Conservation (phyloP, 2,329 filamentous ascomycete species). For the Trichoderma atrobrunneum region DNA sequence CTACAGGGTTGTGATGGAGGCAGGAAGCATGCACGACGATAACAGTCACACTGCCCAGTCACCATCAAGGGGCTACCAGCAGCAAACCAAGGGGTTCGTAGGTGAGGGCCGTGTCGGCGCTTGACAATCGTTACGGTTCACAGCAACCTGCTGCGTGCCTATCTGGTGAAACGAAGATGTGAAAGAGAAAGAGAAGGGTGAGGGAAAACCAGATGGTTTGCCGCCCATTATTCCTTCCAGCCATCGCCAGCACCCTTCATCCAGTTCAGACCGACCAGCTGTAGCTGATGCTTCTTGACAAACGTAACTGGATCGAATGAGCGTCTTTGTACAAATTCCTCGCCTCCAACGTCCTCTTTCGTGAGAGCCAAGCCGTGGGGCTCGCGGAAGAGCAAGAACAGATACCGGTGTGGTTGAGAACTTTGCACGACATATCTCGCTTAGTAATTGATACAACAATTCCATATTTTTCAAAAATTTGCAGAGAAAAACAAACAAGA, state of each 20-base stretch:
- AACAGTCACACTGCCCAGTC: conserved; percentile 15
- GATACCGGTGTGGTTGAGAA: conserved; percentile 48
- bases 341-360: conserved; percentile 45
- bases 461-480: not conserved
- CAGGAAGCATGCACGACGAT: conserved; percentile 16
- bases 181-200: not conserved
- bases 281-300: conserved; percentile 37
- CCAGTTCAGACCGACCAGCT: conserved; percentile 44
- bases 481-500: not conserved
- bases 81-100: conserved; percentile 13
- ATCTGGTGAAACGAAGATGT: not conserved
- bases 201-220: not conserved
- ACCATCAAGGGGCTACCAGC: conserved; percentile 2
- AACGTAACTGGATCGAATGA: conserved; percentile 42
- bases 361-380: conserved; percentile 34
- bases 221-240: conserved; percentile 33
- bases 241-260: conserved; percentile 46
- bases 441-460: not conserved
- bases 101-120: not conserved
- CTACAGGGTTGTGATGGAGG: conserved; percentile 5
- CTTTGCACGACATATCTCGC: conserved; percentile 26
- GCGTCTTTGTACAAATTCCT: conserved; percentile 45
- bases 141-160: conserved; percentile 8
- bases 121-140: conserved; percentile 6
- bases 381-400: conserved; percentile 45